phyloP scores from a whole-genome alignment of 257 asterid genomes.

The Lycium barbarum region DNA sequence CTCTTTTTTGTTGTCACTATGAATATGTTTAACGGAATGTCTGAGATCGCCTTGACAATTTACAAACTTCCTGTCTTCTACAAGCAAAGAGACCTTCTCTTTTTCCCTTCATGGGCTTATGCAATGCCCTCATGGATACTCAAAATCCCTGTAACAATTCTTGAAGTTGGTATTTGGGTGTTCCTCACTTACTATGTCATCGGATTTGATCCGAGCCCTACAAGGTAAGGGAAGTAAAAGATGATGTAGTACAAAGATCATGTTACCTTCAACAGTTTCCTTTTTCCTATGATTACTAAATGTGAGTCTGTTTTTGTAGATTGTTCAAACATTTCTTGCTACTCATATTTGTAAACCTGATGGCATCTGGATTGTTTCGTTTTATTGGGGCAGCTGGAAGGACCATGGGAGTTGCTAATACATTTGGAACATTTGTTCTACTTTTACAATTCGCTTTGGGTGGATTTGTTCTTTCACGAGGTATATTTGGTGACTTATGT shows the following conservation, averaged over 20 bases:
- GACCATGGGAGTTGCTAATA: slow-evolving; percentile 54
- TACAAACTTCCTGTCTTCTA: slow-evolving; percentile 57
- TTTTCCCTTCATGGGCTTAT: slow-evolving; percentile 58
- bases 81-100: slow-evolving; percentile 55
- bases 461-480: slow-evolving; percentile 62
- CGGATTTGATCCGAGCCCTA: slow-evolving; percentile 56
- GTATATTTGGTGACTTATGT: slow-evolving; percentile 35
- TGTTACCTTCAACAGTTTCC: neutral
- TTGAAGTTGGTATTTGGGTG: slow-evolving; percentile 45
- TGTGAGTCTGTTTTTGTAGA: slow-evolving; percentile 39
- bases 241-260: neutral
- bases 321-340: slow-evolving; percentile 54
- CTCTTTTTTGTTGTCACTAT: slow-evolving; percentile 32
- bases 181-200: slow-evolving; percentile 56
- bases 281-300: neutral
- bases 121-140: slow-evolving; percentile 52
- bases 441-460: slow-evolving; percentile 46
- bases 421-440: slow-evolving; percentile 48
- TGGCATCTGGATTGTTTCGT: slow-evolving; percentile 57
- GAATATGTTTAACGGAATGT: slow-evolving; percentile 49
- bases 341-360: slow-evolving; percentile 50
- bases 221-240: slow-evolving; percentile 38
- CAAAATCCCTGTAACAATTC: slow-evolving; percentile 44
- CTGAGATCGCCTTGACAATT: slow-evolving; percentile 48
- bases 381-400: slow-evolving; percentile 58